A percentile compares a stretch with the other conserved stretches of the same genome.
phyloP scores from a whole-genome alignment of 2,329 filamentous ascomycete genomes.

The Alternaria sp. region DNA sequence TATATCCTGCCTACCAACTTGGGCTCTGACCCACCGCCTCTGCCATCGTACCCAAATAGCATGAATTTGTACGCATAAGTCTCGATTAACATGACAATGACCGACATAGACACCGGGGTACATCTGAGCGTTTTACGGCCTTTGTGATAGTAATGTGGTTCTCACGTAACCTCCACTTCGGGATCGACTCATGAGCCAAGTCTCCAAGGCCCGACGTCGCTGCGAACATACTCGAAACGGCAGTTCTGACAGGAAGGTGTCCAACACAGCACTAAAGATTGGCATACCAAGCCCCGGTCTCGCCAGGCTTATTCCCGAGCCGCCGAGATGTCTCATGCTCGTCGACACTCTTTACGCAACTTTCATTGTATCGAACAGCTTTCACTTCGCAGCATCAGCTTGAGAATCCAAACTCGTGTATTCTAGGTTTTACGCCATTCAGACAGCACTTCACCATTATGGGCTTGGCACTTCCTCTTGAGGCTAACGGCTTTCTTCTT shows the following conservation, averaged over 20 bases:
- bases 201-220: conserved; percentile 13
- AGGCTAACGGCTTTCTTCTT: conserved; percentile 24
- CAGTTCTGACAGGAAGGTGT: conserved; percentile 26
- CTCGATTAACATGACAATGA: neutral
- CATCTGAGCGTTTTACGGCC: neutral
- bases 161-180: neutral
- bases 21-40: neutral
- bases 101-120: neutral
- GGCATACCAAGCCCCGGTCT: conserved; percentile 39
- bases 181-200: conserved; percentile 15
- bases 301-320: conserved; percentile 27
- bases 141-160: neutral
- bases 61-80: neutral
- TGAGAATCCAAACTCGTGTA: neutral
- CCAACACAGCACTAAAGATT: conserved; percentile 46
- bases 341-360: neutral
- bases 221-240: conserved; percentile 35
- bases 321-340: neutral
- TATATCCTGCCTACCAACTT: neutral
- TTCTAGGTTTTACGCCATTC: conserved; percentile 1
- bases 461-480: conserved; percentile 30
- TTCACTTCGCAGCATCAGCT: neutral
- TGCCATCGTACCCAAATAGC: neutral
- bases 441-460: conserved; percentile 11
- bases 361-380: neutral